Conservation (phyloP, 1,284 basidiomycete genomes). For the Porodaedalea pini region DNA sequence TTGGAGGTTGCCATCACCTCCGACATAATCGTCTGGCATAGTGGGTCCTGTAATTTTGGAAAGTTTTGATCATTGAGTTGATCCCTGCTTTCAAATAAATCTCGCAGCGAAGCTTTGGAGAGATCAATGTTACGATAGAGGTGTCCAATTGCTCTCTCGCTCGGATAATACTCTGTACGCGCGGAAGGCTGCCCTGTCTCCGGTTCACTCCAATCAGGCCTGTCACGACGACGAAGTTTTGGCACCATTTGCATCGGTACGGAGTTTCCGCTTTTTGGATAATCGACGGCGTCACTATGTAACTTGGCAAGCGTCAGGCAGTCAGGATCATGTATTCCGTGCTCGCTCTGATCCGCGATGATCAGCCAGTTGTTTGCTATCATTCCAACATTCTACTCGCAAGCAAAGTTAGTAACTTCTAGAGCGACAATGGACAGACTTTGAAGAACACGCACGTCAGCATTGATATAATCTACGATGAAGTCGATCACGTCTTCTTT, state of each 20-base stretch:
- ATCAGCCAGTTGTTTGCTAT: conserved; percentile 66
- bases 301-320: conserved; percentile 65
- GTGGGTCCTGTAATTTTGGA: neutral
- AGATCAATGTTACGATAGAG: conserved; percentile 57
- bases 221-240: conserved; percentile 52
- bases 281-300: conserved; percentile 69
- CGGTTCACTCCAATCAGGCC: conserved; percentile 73
- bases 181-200: conserved; percentile 53
- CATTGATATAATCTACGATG: conserved; percentile 79
- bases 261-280: conserved; percentile 65
- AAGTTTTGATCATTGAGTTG: neutral
- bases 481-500: conserved; percentile 76
- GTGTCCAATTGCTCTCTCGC: conserved; percentile 60
- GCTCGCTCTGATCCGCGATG: conserved; percentile 55
- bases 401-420: neutral
- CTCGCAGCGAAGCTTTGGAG: conserved; percentile 7
- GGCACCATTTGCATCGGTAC: conserved; percentile 53
- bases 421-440: conserved; percentile 31
- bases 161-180: conserved; percentile 65
- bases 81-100: no score
- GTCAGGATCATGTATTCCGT: conserved; percentile 55
- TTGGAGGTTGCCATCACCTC: neutral
- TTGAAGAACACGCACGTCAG: conserved; percentile 69
- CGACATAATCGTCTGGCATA: neutral
- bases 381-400: conserved; percentile 46